Evolutionary conservation across 2,329 filamentous ascomycete genomes (phyloP).

Genomic region (Coniochaeta ligniaria): DNA sequence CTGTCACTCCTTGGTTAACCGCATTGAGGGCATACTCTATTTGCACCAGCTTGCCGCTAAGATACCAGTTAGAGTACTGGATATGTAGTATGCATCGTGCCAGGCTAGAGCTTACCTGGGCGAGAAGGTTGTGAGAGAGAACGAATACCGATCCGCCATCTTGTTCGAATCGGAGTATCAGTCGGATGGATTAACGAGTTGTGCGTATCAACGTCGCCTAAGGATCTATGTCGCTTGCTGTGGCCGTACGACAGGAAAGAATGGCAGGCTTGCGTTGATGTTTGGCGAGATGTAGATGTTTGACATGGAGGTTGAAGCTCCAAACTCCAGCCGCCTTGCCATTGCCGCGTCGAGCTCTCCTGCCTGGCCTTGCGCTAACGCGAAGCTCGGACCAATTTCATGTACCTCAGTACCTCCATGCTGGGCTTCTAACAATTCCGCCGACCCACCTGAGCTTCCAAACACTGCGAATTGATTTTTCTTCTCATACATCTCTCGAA

Average conservation of each 20-base stretch:
- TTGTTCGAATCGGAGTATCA: not conserved
- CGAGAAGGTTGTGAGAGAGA: slow-evolving; percentile 98
- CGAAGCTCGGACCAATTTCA: slow-evolving; percentile 1
- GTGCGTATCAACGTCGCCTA: not conserved
- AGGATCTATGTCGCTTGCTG: not conserved
- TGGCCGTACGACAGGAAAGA: not conserved
- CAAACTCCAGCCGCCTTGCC: slow-evolving; percentile 1
- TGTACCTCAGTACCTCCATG: not conserved
- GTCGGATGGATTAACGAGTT: not conserved
- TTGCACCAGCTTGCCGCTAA: slow-evolving; percentile 95
- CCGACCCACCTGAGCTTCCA: not conserved
- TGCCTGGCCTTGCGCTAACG: slow-evolving; percentile 1
- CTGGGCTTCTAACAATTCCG: no score
- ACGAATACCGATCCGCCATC: slow-evolving; percentile 98
- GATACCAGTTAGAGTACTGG: slow-evolving; percentile 15
- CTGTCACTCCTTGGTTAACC: slow-evolving; percentile 98
- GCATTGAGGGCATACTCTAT: slow-evolving; percentile 98
- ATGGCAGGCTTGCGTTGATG: not conserved
- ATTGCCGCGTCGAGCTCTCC: slow-evolving; percentile 2
- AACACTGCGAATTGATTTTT: not conserved
- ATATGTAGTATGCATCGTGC: not conserved
- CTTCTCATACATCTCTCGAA: not conserved
- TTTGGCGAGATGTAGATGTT: not conserved
- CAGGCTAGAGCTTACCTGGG: slow-evolving; percentile 66
- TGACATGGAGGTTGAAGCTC: not conserved